Percentiles rank a stretch among this genome's conserved stretches.
phyloP scores from a whole-genome alignment of 2,329 filamentous ascomycete species.

The Exophiala aquamarina region DNA sequence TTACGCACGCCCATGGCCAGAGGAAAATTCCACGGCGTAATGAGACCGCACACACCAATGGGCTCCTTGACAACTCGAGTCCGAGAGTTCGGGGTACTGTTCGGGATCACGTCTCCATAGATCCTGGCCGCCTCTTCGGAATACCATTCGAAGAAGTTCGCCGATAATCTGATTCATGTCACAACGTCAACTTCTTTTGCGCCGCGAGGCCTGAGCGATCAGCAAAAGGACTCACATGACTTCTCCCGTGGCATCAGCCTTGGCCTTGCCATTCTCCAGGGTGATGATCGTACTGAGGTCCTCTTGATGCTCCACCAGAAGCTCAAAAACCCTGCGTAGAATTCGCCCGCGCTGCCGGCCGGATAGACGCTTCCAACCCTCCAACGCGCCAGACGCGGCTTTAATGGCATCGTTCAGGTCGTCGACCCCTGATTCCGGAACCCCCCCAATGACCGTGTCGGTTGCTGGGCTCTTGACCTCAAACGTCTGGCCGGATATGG shows the following conservation, averaged over 20 bases:
- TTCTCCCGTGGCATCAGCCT: slow-evolving; percentile 50
- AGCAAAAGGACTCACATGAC: slow-evolving; percentile 40
- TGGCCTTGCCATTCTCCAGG: slow-evolving; percentile 60
- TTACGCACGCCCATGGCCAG: slow-evolving; percentile 63
- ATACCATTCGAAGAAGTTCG: slow-evolving; percentile 53
- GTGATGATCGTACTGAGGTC: slow-evolving; percentile 56
- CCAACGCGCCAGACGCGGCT: slow-evolving; percentile 72
- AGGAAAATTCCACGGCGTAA: slow-evolving; percentile 88
- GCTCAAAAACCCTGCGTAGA: slow-evolving; percentile 65
- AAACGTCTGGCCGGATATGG: slow-evolving; percentile 86
- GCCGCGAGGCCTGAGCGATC: too few species aligned
- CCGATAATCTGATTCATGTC: slow-evolving; percentile 31
- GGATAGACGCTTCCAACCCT: slow-evolving; percentile 59
- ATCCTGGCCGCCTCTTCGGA: slow-evolving; percentile 48
- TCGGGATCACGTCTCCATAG: slow-evolving; percentile 54
- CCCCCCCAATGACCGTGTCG: slow-evolving; percentile 75
- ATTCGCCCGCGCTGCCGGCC: slow-evolving; percentile 61
- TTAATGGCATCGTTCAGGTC: slow-evolving; percentile 80
- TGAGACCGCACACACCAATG: slow-evolving; percentile 76
- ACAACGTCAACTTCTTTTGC: too few species aligned
- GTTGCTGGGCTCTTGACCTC: slow-evolving; percentile 79
- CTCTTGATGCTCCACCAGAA: slow-evolving; percentile 64
- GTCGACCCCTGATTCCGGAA: slow-evolving; percentile 72
- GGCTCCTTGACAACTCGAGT: slow-evolving; percentile 78
- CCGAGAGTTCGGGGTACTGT: slow-evolving; percentile 67